These are phyloP conservation scores for Thalassiosira mediterranea DNA, from an alignment of 352 stramenopile species.

Conservation along the genomic window DNA sequence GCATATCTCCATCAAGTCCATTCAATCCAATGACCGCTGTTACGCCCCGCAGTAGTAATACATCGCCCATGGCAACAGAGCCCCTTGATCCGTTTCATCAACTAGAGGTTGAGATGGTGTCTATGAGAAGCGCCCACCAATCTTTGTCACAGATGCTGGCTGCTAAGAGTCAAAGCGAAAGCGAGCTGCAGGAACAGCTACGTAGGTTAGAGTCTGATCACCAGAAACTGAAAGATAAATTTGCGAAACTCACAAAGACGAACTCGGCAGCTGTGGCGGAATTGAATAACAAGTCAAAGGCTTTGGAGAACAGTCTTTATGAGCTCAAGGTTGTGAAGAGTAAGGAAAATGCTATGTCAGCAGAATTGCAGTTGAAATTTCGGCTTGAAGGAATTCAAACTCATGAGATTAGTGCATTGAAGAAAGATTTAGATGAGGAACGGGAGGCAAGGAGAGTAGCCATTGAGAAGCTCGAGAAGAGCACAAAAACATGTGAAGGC, in stretches of 20 bases:
- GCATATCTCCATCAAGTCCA: neutral
- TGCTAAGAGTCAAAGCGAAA: slow-evolving; percentile 3
- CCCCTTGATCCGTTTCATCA: slow-evolving; percentile 2
- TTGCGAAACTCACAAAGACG: neutral
- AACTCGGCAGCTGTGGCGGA: slow-evolving; percentile 8
- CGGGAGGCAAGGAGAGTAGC: neutral
- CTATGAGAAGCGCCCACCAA: slow-evolving; percentile 12
- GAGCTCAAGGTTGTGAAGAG: slow-evolving; percentile 13
- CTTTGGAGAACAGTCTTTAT: neutral
- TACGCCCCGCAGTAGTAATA: neutral
- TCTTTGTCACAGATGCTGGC: slow-evolving; percentile 3
- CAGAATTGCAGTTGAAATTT: slow-evolving; percentile 12
- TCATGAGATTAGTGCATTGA: slow-evolving; percentile 10
- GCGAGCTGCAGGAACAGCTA: slow-evolving; percentile 15
- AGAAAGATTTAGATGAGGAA: slow-evolving; percentile 17
- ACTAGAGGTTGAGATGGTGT: slow-evolving; percentile 21
- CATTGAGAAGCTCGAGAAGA: neutral
- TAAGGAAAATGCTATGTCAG: slow-evolving; percentile 5
- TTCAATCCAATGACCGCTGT: slow-evolving; percentile 1
- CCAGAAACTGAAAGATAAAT: slow-evolving; percentile 21
- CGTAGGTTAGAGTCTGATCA: slow-evolving; percentile 11
- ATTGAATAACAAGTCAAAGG: slow-evolving; percentile 12
- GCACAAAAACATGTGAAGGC: neutral
- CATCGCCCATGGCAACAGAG: neutral
- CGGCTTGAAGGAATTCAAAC: slow-evolving; percentile 4